phyloP scores from a whole-genome alignment of 2,329 filamentous ascomycete species.

The Pseudogymnoascus sp. region DNA sequence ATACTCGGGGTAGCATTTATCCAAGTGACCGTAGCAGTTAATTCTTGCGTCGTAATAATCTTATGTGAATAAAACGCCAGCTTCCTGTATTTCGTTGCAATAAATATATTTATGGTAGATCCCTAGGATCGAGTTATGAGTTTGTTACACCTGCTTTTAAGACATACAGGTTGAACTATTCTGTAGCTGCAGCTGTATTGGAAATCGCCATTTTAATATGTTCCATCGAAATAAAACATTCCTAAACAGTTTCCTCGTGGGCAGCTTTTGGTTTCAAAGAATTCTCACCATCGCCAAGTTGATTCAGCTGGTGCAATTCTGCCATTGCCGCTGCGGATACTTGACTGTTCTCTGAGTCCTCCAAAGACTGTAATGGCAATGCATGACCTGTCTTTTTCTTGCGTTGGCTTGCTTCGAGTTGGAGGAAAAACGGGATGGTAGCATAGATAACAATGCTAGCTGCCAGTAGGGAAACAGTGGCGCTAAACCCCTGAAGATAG shows the following conservation, averaged over 20 bases:
- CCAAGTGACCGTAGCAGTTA: not conserved
- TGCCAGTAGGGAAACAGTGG: conserved; percentile 15
- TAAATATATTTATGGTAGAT: not conserved
- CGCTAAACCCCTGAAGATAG: conserved; percentile 19
- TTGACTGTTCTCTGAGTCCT: conserved; percentile 12
- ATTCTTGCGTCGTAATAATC: not conserved
- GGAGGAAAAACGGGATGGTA: not conserved
- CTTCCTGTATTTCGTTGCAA: not conserved
- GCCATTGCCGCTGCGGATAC: conserved; percentile 4
- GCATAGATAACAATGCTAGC: conserved; percentile 15
- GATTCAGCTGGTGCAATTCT: conserved; percentile 10
- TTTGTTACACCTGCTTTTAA: not conserved
- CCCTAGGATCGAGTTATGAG: not conserved
- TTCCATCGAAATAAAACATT: not conserved
- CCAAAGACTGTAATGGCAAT: conserved; percentile 3
- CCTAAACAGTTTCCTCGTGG: not conserved
- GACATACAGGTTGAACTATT: not conserved
- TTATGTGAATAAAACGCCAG: not conserved
- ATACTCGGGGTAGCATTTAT: too few species aligned
- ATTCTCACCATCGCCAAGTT: not conserved
- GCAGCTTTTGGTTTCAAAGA: not conserved
- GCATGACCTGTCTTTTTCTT: conserved; percentile 7
- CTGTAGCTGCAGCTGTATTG: not conserved
- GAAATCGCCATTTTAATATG: not conserved
- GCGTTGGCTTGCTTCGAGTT: conserved; percentile 5